Evolutionary conservation across 2,329 filamentous ascomycete genomes (phyloP).

Genomic region (Cytospora paraplurivora): DNA sequence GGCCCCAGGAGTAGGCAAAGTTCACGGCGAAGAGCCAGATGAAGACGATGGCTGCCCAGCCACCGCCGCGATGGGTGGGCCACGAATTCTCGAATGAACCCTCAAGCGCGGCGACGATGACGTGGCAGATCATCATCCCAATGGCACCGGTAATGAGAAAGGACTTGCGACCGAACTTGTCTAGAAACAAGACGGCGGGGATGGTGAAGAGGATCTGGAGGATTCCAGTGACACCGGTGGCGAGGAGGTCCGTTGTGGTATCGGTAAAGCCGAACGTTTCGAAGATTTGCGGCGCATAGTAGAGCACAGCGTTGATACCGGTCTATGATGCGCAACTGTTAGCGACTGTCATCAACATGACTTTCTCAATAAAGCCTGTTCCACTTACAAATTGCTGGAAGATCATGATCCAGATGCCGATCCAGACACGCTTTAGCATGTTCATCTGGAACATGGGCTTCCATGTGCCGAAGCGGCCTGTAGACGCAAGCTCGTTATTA

Average conservation of each 20-base stretch:
- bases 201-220: constrained; percentile 28
- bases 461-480: constrained; percentile 24
- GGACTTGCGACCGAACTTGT: constrained; percentile 28
- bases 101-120: constrained; percentile 28
- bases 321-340: constrained; percentile 10
- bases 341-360: not conserved
- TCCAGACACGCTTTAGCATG: constrained; percentile 32
- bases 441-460: constrained; percentile 32
- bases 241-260: constrained; percentile 24
- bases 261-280: constrained; percentile 27
- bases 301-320: constrained; percentile 33
- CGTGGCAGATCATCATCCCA: constrained; percentile 29
- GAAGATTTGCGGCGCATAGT: constrained; percentile 33
- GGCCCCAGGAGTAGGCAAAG: constrained; percentile 43
- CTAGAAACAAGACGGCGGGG: constrained; percentile 27
- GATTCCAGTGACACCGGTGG: constrained; percentile 29
- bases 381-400: constrained; percentile 30
- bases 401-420: constrained; percentile 32
- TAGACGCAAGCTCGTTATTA: constrained; percentile 19
- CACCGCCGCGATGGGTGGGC: constrained; percentile 15
- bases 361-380: not conserved
- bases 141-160: constrained; percentile 28
- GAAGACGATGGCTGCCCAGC: constrained; percentile 28
- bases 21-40: constrained; percentile 34
- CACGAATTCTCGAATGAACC: constrained; percentile 24